Conservation (phyloP, 805 yeast species). For the Debaryomyces tyrocola region DNA sequence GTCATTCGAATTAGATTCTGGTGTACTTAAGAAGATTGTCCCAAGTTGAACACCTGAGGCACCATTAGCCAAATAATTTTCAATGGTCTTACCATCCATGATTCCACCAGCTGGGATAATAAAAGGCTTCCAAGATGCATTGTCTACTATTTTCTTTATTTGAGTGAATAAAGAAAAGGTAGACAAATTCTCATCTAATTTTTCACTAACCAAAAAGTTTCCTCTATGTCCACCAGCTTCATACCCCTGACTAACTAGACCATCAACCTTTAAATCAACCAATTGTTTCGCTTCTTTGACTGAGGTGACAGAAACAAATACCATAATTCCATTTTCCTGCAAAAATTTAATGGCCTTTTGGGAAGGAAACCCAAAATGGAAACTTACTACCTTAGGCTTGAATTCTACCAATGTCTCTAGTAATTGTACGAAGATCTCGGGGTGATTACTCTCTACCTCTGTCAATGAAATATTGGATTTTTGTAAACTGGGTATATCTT, state of each 20-base stretch:
- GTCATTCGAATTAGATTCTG: conserved; percentile 25
- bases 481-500: conserved; percentile 10
- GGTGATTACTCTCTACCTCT: conserved; percentile 24
- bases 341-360: conserved; percentile 27
- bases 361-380: conserved; percentile 54
- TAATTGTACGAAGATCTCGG: conserved; percentile 10
- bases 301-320: conserved; percentile 50
- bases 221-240: conserved; percentile 73
- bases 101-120: conserved; percentile 59
- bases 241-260: conserved; percentile 53
- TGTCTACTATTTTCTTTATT: conserved; percentile 10
- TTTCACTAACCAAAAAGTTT: conserved; percentile 29
- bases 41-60: conserved; percentile 60
- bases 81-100: conserved; percentile 27
- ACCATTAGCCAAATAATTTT: conserved; percentile 35
- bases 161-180: conserved; percentile 31
- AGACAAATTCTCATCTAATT: conserved; percentile 32
- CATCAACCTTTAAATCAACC: conserved; percentile 40
- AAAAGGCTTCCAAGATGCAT: conserved; percentile 13
- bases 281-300: conserved; percentile 39
- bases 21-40: conserved; percentile 45
- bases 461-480: conserved; percentile 29
- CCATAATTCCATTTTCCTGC: conserved; percentile 36
- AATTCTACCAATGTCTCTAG: conserved; percentile 13
- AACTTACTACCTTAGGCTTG: conserved; percentile 48